Evolutionary conservation across 2,329 filamentous ascomycete genomes (phyloP).

Genomic region (Trichophyton benhamiae): DNA sequence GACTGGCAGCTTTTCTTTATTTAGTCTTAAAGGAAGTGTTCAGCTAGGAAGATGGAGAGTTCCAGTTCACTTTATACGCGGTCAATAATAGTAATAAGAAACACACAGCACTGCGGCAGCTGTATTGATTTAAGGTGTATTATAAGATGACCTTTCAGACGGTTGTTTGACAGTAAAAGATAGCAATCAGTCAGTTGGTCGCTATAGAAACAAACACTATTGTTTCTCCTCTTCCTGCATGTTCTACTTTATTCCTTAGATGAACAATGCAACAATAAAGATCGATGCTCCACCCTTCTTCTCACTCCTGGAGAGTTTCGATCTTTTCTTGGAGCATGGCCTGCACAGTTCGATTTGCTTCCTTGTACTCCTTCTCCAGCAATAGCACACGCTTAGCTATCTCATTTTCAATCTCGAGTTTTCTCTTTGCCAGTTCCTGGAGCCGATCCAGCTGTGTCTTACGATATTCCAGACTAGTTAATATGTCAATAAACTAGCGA

Average conservation of each 20-base stretch:
- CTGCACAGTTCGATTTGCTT: conserved; percentile 2
- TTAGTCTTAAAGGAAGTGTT: background rate
- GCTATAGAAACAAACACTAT: no score
- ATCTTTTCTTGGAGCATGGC: background rate
- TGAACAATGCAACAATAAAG: background rate
- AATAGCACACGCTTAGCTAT: conserved; percentile 10
- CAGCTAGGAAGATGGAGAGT: background rate
- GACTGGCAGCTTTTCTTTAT: background rate
- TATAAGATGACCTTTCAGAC: no score
- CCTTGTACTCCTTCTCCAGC: conserved; percentile 8
- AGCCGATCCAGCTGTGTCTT: conserved; percentile 11
- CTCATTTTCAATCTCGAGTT: conserved; percentile 13
- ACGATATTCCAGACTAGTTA: conserved; percentile 9
- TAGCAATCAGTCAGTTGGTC: background rate
- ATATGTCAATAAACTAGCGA: background rate
- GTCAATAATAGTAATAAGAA: no score
- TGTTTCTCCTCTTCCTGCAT: background rate
- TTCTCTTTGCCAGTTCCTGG: conserved; percentile 11
- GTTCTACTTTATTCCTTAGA: background rate
- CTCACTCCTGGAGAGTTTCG: background rate
- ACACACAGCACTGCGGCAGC: no score
- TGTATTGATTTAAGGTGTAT: no score
- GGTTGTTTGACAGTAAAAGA: background rate
- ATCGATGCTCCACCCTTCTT: background rate
- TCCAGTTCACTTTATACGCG: background rate